Base-by-base conservation (phyloP, 2,329 filamentous ascomycete genomes). In the Aspergillus tamarii region DNA sequence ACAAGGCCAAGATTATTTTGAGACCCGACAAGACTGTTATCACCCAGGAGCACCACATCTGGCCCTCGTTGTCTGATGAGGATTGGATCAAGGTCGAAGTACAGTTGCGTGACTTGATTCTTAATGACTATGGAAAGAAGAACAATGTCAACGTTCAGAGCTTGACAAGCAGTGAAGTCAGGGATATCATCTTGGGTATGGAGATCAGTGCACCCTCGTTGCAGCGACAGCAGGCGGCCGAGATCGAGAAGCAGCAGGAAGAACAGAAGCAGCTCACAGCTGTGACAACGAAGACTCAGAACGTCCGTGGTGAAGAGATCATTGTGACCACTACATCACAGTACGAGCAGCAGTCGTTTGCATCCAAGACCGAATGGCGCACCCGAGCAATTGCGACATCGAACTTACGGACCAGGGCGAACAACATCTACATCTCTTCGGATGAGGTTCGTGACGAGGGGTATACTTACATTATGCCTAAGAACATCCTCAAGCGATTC, bases 31-130 rank as follows among this genome's bases (percentile, higher is more conserved):
- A 97, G 88, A 97, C 90, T 1, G 93, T 99, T 68, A 96, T 99
- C 73, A 99, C 95, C 0, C 93, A 98, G 72, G 94, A 98, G 74
- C 95, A 99, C 81, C 95, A 99, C 78, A 99, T 99, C 76, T 99
- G 95, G 95, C 95, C 95, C 0, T 90, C 93, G 0, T 83, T 99
- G 61, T 90, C 92, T 0, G 95, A 99, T 68, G 95, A 99, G 72
- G 94, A 97, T 67, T 99, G 95, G 95, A 95, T 99, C 81, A 97
- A 97, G 87, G 93, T 99, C n/a, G 95, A 99, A 84, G 93, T 93
- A 53, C 92, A 96, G 76, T 84, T 99, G 48, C 90, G 95, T 77
- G 95, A 99, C 83, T 83, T 99, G 69, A 99, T 99, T 73, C 77
- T 99, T 70, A 97, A 98, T 70, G 95, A 99, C 77, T 99, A 99